These are phyloP conservation scores for Aspergillus latus DNA, from an alignment of 2,329 filamentous ascomycete genomes.

Conservation along the genomic window DNA sequence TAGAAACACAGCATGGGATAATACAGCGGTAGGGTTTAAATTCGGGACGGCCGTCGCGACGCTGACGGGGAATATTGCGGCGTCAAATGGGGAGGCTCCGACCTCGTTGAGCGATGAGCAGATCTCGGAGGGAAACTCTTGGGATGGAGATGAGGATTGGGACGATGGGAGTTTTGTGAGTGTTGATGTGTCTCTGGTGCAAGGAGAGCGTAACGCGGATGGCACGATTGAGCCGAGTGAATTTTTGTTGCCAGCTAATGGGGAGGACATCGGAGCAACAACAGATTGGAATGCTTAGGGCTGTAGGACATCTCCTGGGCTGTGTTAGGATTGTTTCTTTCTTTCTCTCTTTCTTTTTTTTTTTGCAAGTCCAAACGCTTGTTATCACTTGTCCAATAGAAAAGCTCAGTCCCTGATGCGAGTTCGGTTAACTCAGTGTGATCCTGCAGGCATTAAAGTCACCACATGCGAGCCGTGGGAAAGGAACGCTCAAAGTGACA, in stretches of 20 bases:
- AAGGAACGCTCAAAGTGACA: too few species aligned
- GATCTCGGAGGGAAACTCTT: slow-evolving; percentile 16
- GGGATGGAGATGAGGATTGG: slow-evolving; percentile 15
- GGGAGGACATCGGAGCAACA: slow-evolving; percentile 17
- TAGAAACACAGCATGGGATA: slow-evolving; percentile 22
- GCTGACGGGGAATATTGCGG: slow-evolving; percentile 15
- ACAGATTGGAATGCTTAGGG: slow-evolving; percentile 14
- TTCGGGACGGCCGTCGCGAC: slow-evolving; percentile 18
- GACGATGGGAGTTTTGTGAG: slow-evolving; percentile 17
- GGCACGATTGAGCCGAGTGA: slow-evolving; percentile 18
- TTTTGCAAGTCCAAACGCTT: too few species aligned
- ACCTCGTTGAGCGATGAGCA: slow-evolving; percentile 14
- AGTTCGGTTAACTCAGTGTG: too few species aligned
- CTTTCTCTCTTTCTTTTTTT: too few species aligned
- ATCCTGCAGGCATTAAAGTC: too few species aligned
- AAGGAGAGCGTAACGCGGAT: slow-evolving; percentile 13
- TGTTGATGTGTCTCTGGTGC: slow-evolving; percentile 18
- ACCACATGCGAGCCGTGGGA: too few species aligned
- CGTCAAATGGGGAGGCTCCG: slow-evolving; percentile 16
- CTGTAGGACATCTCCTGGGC: too few species aligned
- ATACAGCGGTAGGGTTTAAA: slow-evolving; percentile 16
- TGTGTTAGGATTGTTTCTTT: too few species aligned
- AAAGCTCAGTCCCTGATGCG: too few species aligned
- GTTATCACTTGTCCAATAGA: too few species aligned
- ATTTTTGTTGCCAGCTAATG: slow-evolving; percentile 17